Evolutionary conservation across 768 basidiomycete species (phyloP).

Genomic region (Gelatoporia subvermispora): DNA sequence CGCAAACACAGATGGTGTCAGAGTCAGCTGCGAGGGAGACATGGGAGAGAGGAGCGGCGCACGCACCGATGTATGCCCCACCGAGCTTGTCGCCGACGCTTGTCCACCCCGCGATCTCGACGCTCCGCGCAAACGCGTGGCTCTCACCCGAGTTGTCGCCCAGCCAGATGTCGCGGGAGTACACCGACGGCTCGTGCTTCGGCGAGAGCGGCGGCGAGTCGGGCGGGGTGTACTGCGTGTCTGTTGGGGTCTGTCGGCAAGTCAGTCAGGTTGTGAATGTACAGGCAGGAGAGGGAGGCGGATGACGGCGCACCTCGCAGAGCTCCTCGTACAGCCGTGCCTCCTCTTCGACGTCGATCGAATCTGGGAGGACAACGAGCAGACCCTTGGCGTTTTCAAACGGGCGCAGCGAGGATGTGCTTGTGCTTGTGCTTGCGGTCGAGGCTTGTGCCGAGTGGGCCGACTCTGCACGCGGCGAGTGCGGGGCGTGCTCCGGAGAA

Average conservation of each 20-base stretch:
- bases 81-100: slow-evolving; percentile 62
- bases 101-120: slow-evolving; percentile 66
- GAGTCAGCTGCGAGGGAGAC: not conserved
- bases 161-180: slow-evolving; percentile 68
- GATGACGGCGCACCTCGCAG: slow-evolving; percentile 34
- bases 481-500: too few species aligned
- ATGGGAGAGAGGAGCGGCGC: not conserved
- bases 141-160: slow-evolving; percentile 54
- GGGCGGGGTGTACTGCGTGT: not conserved
- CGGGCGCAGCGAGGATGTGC: slow-evolving; percentile 29
- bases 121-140: slow-evolving; percentile 56
- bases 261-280: not conserved
- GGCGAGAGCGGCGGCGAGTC: slow-evolving; percentile 8
- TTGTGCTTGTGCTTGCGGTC: not conserved
- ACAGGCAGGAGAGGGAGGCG: not conserved
- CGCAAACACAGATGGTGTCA: not conserved
- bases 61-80: slow-evolving; percentile 63
- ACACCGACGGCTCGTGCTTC: slow-evolving; percentile 42
- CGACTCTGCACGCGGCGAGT: not conserved
- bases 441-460: slow-evolving; percentile 9
- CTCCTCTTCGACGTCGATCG: slow-evolving; percentile 68
- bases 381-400: slow-evolving; percentile 43
- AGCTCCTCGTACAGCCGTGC: slow-evolving; percentile 63
- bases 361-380: slow-evolving; percentile 49
- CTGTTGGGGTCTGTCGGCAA: not conserved